Conservation (phyloP, 2,329 filamentous ascomycete genomes). For the Beauveria caledonica region DNA sequence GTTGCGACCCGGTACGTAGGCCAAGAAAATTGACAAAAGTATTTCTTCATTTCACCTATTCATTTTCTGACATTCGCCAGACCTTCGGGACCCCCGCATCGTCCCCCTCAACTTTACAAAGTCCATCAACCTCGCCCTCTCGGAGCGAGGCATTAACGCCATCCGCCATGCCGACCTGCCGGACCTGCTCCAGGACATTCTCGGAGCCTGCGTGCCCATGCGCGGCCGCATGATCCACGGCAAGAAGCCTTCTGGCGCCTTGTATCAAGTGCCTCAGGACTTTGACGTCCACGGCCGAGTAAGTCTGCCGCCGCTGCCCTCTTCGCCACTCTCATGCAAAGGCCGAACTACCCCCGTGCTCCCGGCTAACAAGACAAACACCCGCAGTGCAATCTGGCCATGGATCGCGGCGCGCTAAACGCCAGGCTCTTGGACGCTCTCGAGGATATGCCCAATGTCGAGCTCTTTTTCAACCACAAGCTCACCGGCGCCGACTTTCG, state of each 20-base stretch:
- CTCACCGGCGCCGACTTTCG: slow-evolving; percentile 83
- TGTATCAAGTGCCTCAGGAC: slow-evolving; percentile 76
- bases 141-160: slow-evolving; percentile 86
- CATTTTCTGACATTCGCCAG: slow-evolving; percentile 36
- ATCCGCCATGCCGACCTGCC: slow-evolving; percentile 62
- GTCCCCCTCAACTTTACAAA: slow-evolving; percentile 90
- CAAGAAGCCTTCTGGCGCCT: slow-evolving; percentile 49
- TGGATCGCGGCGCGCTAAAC: slow-evolving; percentile 79
- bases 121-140: slow-evolving; percentile 96
- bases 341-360: neutral
- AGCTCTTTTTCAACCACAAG: slow-evolving; percentile 88
- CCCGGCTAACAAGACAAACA: slow-evolving; percentile 1
- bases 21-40: neutral
- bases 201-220: slow-evolving; percentile 82
- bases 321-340: neutral
- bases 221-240: slow-evolving; percentile 94
- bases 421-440: slow-evolving; percentile 75
- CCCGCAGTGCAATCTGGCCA: slow-evolving; percentile 67
- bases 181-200: slow-evolving; percentile 63
- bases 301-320: slow-evolving; percentile 22
- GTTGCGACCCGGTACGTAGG: slow-evolving; percentile 67
- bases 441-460: slow-evolving; percentile 79
- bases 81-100: slow-evolving; percentile 76
- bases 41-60: neutral
- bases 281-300: slow-evolving; percentile 88